These are phyloP conservation scores for Cenchrus purpureus DNA, from an alignment of 176 grass and related monocot genomes.

Conservation along the genomic window DNA sequence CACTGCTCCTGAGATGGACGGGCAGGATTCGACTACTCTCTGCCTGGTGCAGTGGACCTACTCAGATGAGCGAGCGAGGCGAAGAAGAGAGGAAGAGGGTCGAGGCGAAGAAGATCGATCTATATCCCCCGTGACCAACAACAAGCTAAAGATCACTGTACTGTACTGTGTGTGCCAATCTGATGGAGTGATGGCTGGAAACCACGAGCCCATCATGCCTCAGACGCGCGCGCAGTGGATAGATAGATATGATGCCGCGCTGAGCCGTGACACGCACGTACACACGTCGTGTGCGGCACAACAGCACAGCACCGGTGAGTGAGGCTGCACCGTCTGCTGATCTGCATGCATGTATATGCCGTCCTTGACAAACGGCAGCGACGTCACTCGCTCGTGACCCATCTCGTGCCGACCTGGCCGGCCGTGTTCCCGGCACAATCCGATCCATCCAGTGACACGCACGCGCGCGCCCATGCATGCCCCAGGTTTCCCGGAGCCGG, in stretches of 20 bases:
- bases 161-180: too few species aligned
- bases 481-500: neutral
- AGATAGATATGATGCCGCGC: too few species aligned
- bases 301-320: neutral
- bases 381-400: slow-evolving; percentile 4
- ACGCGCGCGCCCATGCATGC: neutral
- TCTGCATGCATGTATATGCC: neutral
- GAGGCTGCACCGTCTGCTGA: neutral
- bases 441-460: neutral
- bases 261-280: too few species aligned
- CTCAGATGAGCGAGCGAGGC: neutral
- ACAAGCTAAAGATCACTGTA: too few species aligned
- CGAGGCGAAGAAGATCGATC: neutral
- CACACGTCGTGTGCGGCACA: neutral
- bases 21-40: neutral
- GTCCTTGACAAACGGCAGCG: neutral
- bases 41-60: neutral
- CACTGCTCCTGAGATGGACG: neutral
- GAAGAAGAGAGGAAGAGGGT: neutral
- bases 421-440: neutral
- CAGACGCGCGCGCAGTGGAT: neutral
- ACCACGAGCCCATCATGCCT: slow-evolving; percentile 16
- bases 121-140: too few species aligned
- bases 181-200: slow-evolving; percentile 14
- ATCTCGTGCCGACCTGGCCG: neutral